Conservation (phyloP, 805 yeast genomes). For the Wickerhamomyces hampshirensis region DNA sequence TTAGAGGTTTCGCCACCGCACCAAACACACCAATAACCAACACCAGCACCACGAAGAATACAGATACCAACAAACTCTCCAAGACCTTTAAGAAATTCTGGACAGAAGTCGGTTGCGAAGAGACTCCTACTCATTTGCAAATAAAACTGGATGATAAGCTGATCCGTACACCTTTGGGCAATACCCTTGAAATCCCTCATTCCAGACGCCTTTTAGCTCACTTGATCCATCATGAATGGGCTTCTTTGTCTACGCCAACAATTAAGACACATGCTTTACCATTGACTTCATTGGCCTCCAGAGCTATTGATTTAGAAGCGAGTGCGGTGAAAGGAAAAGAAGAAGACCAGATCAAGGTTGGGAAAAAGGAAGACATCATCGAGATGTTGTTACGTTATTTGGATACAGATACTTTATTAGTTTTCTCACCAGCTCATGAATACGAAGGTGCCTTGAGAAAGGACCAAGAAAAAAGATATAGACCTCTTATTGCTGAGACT, state of each 20-base stretch:
- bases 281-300: conserved; percentile 77
- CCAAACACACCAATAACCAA: conserved; percentile 12
- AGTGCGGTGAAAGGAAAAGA: conserved; percentile 36
- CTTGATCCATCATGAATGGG: conserved; percentile 86
- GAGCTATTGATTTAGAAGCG: conserved; percentile 72
- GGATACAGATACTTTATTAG: conserved; percentile 91
- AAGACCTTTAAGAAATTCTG: conserved; percentile 74
- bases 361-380: conserved; percentile 51
- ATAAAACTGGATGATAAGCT: conserved; percentile 72
- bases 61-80: conserved; percentile 65
- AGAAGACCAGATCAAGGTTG: conserved; percentile 55
- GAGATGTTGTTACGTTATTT: conserved; percentile 68
- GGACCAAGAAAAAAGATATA: conserved; percentile 74
- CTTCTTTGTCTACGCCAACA: conserved; percentile 55
- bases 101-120: conserved; percentile 58
- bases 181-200: conserved; percentile 58
- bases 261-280: conserved; percentile 81
- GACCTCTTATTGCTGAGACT: conserved; percentile 67
- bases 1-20: conserved; percentile 4
- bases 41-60: conserved; percentile 37
- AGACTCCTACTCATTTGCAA: conserved; percentile 31
- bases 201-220: conserved; percentile 60
- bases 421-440: conserved; percentile 75
- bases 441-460: conserved; percentile 77
- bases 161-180: conserved; percentile 80